Conservation (phyloP, 2,329 filamentous ascomycete species). For the Fusarium sp. region DNA sequence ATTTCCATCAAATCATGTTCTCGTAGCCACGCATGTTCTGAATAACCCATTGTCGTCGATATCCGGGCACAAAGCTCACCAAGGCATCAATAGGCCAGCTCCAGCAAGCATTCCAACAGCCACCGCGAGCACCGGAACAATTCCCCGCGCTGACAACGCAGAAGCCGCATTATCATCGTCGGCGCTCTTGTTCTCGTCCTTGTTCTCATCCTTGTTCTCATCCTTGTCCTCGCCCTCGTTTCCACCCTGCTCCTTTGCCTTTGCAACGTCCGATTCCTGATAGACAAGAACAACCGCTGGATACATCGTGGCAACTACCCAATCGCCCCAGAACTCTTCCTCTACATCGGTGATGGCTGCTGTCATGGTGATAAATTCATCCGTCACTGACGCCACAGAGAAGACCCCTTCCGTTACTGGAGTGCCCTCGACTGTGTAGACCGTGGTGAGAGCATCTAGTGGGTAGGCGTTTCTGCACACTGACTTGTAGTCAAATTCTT, state of each 20-base stretch:
- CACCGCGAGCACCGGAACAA: not conserved
- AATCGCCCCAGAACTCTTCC: not conserved
- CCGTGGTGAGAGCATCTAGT: not conserved
- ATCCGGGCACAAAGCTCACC: slow-evolving; percentile 7
- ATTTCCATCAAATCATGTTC: not conserved
- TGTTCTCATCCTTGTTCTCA: not conserved
- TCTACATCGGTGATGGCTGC: not conserved
- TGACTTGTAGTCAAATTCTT: not conserved
- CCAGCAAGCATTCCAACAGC: slow-evolving; percentile 19
- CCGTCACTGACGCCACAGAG: slow-evolving; percentile 4
- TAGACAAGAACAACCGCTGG: slow-evolving; percentile 32
- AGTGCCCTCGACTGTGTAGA: slow-evolving; percentile 24
- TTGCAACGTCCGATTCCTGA: slow-evolving; percentile 21
- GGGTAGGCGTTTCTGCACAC: not conserved
- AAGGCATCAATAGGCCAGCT: slow-evolving; percentile 25
- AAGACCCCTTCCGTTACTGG: not conserved
- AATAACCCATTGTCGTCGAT: not conserved
- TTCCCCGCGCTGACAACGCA: not conserved
- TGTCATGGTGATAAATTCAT: not conserved
- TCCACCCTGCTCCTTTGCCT: not conserved
- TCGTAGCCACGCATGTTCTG: not conserved
- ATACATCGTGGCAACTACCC: not conserved
- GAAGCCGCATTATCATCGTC: not conserved
- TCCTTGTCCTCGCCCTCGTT: not conserved
- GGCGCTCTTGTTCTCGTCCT: not conserved